Evolutionary conservation across 2,329 filamentous ascomycete species (phyloP), one percentile per base, ranked within the genome.

Genomic region (Trichophyton mentagrophytes): DNA sequence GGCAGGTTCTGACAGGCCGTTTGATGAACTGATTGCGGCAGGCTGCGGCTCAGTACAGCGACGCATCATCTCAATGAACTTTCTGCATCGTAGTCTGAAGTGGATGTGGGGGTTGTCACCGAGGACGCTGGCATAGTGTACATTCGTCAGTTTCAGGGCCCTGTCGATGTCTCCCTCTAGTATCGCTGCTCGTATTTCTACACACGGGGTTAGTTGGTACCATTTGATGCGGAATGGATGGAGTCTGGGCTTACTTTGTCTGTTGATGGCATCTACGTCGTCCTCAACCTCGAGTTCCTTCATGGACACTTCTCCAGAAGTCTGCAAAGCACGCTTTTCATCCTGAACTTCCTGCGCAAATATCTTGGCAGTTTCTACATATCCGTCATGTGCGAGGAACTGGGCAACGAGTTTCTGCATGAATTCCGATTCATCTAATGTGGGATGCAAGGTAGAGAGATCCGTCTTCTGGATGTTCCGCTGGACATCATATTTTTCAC

Each of bases 61-160:
- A 46, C 88, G 83, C 67, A 95, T 90, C 86, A 99, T 92, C 73
- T 99, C 93, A 63, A 97, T 86, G 71, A 97, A 96, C 70, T 93
- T 95, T 63, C 90, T 85, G 70, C 91, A 96, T 66, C 87, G 84
- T 57, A 99, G 78, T 61, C 86, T 87, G 74, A 99, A 97, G 70
- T 91, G 85, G 15, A 96, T 90, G 60, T 90, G 84, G 60, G 89
- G 84, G 68, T 96, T 90, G 22, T 89, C 82, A 55, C 83, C 80
- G 17, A 99, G 80, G 1, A 97, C 90, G 25, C 82, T 80, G 3
- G 89, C 88, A 67, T 96, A 99, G 69, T 85, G 89, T 11, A 80
- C 78, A 57, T 85, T 83, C 2, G 89, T 95, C 67, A 86, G 82
- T 71, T 90, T 87, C n/a, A 97, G 79, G 0, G 92, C 92, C 66